Base-by-base conservation (phyloP, 805 yeast species). In the Yamadazyma takamatsuzukensis region DNA sequence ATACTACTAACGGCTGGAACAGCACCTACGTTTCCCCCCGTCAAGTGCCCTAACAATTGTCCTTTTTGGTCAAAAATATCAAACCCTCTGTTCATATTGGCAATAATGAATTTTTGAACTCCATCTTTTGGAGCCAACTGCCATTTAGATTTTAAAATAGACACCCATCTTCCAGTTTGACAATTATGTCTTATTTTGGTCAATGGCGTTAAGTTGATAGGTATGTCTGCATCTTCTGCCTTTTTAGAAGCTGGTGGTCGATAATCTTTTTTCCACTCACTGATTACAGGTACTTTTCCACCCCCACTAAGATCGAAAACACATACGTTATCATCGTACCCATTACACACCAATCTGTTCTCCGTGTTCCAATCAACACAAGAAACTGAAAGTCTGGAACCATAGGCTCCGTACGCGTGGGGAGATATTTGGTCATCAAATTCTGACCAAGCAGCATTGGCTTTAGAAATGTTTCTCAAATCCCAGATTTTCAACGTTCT, bases 141-240 rank as follows among this genome's bases (percentile, higher is more conserved):
- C 94, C 97, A 90, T 49, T 78, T 73, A 0, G 96, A 79, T 47
- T 90, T 87, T 36, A 90, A 62, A 29, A 90, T 90, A 1, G 95
- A 80, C 0, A 93, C 96, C 98, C 98, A 90, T 43, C 96, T 69
- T 0, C 98, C 98, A 0, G 96, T 83, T 56, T 90, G 96, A 61
- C 98, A 93, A 50, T 93, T 93, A 53, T 93, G 98, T 35, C 74
- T 75, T 30, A 90, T 67, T 7, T 76, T 75, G 17, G 75, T 70
- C 18, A 69, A 51, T 0, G 96, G 95, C n/a, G 48, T 53, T 21
- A 87, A 45, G 32, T 70, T 72, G 6, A 48, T 51, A 1, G 70
- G 62, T 4, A 47, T 46, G 26, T 13, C 27, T 1, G 35, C 46
- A 1, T 39, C 49, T 2, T 40, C 53, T 12, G 11, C 13, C 5